Conservation (phyloP, 495 filamentous ascomycete genomes). For the Pyrenopolyporus hunteri region DNA sequence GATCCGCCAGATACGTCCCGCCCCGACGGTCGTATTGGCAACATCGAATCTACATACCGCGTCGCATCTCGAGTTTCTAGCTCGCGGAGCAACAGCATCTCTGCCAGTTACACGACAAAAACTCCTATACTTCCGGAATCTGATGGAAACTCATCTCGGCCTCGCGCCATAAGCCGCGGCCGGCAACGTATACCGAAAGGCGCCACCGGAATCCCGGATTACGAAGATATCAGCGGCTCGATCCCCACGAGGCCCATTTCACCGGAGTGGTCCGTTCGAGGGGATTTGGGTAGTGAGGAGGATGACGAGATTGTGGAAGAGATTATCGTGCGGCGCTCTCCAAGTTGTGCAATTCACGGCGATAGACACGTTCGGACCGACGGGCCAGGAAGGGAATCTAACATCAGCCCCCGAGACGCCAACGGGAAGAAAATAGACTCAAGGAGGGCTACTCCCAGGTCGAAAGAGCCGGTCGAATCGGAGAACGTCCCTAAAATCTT, state of each 20-base stretch:
- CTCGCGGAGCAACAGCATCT: background rate
- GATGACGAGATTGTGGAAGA: conserved; percentile 16
- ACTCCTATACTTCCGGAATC: background rate
- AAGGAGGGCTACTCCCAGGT: background rate
- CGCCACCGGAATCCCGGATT: background rate
- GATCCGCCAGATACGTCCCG: background rate
- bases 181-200: conserved; percentile 1
- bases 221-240: background rate
- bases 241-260: background rate
- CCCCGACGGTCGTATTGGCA: conserved; percentile 2
- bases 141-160: background rate
- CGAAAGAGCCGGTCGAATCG: background rate
- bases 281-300: background rate
- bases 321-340: conserved; percentile 15
- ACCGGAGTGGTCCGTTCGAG: background rate
- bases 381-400: background rate
- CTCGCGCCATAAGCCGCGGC: conserved; percentile 9
- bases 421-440: background rate
- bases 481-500: background rate
- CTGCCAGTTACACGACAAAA: background rate
- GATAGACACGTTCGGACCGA: background rate
- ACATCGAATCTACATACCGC: conserved; percentile 3
- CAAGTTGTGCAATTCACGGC: conserved; percentile 11
- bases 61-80: background rate
- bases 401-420: background rate